These are phyloP conservation scores for Candida montana DNA, from an alignment of 805 yeast species.

Conservation along the genomic window DNA sequence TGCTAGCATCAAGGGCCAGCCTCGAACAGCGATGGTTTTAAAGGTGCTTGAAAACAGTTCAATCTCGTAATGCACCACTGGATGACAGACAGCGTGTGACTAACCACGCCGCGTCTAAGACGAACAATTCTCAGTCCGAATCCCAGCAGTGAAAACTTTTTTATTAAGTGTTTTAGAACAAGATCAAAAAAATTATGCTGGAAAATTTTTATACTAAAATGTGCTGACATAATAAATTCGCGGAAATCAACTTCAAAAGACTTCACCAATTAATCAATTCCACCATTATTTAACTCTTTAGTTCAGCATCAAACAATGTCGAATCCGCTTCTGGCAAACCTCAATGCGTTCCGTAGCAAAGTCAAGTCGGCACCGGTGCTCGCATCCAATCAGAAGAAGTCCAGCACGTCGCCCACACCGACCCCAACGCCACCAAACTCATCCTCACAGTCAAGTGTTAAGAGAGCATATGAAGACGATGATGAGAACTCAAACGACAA, in stretches of 20 bases:
- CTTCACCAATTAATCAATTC: too few species aligned
- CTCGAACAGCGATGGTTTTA: constrained; percentile 98
- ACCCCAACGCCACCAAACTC: constrained; percentile 14
- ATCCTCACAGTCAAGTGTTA: constrained; percentile 15
- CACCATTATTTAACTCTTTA: too few species aligned
- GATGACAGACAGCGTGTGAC: background rate
- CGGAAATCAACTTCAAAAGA: too few species aligned
- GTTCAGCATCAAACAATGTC: constrained; percentile 22
- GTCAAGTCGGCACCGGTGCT: constrained; percentile 54
- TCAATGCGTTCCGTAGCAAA: constrained; percentile 60
- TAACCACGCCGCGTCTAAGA: background rate
- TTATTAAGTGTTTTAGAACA: too few species aligned
- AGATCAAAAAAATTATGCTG: too few species aligned
- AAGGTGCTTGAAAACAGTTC: constrained; percentile 28
- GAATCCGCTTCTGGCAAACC: constrained; percentile 46
- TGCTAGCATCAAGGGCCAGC: constrained; percentile 57
- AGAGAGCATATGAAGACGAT: too few species aligned
- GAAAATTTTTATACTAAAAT: too few species aligned
- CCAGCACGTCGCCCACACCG: constrained; percentile 6
- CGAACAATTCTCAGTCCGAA: too few species aligned
- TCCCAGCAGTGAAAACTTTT: too few species aligned
- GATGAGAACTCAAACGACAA: too few species aligned
- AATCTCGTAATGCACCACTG: background rate
- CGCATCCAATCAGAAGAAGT: too few species aligned
- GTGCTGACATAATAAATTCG: too few species aligned